Evolutionary conservation across 1,284 basidiomycete species (phyloP).

Genomic region (Ustilago xerochloae): DNA sequence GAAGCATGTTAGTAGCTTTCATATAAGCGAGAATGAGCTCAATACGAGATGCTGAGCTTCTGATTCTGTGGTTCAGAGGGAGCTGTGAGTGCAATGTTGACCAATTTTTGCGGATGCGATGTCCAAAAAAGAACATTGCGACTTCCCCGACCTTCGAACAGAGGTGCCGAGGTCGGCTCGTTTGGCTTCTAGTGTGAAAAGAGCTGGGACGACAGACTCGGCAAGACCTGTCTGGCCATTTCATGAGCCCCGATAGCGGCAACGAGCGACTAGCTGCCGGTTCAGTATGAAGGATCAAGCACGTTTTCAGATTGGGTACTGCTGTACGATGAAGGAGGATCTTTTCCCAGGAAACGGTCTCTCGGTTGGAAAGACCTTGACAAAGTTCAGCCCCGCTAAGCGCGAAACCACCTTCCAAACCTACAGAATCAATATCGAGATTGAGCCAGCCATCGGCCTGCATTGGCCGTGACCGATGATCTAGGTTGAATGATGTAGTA

Average conservation of each 20-base stretch:
- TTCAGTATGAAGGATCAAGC: not conserved
- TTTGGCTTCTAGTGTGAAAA: not conserved
- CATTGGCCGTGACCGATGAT: not conserved
- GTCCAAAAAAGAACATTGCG: too few relatives aligned
- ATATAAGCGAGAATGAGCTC: too few relatives aligned
- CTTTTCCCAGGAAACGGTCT: conserved; percentile 12
- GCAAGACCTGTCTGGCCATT: not conserved
- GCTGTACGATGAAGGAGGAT: not conserved
- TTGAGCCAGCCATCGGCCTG: too few relatives aligned
- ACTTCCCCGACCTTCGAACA: too few relatives aligned
- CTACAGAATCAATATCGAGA: not conserved
- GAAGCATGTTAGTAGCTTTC: too few relatives aligned
- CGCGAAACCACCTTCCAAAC: conserved; percentile 13
- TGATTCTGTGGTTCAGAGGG: too few relatives aligned
- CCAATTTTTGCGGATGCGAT: too few relatives aligned
- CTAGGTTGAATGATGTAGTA: too few relatives aligned
- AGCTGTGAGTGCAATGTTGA: too few relatives aligned
- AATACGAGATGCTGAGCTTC: too few relatives aligned
- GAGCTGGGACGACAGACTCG: not conserved
- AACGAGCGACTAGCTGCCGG: not conserved
- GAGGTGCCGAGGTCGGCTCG: not conserved
- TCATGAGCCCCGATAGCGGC: not conserved
- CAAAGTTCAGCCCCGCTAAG: conserved; percentile 24
- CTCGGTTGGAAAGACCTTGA: conserved; percentile 1
- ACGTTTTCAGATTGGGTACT: too few relatives aligned